Evolutionary conservation across 192 early-diverging fungal species (phyloP).

Genomic region (Umbelopsis sp.): DNA sequence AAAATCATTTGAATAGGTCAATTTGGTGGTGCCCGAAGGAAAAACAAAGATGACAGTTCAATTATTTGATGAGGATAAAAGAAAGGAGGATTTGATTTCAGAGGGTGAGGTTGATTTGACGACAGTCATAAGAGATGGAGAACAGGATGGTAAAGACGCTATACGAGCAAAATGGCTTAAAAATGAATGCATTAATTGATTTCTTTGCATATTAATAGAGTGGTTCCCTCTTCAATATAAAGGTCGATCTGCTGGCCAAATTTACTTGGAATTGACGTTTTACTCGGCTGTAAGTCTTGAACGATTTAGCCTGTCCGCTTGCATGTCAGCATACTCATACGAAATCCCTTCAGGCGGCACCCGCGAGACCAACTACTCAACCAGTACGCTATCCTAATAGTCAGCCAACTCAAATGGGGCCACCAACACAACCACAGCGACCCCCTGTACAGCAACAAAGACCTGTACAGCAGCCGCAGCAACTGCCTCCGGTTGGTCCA

Average conservation of each 20-base stretch:
- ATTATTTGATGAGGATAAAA: constrained; percentile 55
- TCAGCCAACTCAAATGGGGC: constrained; percentile 15
- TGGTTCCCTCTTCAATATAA: constrained; percentile 53
- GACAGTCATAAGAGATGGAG: constrained; percentile 52
- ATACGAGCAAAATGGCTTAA: background rate
- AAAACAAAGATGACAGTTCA: constrained; percentile 48
- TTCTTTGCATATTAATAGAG: constrained; percentile 32
- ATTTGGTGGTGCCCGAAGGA: constrained; percentile 45
- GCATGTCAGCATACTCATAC: background rate
- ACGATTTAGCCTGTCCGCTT: background rate
- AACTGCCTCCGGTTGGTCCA: constrained; percentile 13
- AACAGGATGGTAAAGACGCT: constrained; percentile 51
- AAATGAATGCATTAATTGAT: background rate
- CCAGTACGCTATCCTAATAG: constrained; percentile 30
- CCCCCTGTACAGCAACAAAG: constrained; percentile 31
- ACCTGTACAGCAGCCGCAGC: background rate
- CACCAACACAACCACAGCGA: background rate
- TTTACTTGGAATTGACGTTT: constrained; percentile 58
- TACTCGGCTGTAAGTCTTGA: constrained; percentile 50
- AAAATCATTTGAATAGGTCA: constrained; percentile 35
- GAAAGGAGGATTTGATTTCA: constrained; percentile 55
- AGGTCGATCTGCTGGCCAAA: constrained; percentile 46
- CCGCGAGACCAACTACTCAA: constrained; percentile 29
- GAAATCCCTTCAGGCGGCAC: constrained; percentile 22
- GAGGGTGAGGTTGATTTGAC: constrained; percentile 53